A percentile compares a stretch with the other conserved stretches of the same genome.
phyloP scores from a whole-genome alignment of 2,329 filamentous ascomycete genomes.

The Elsinoe ampelina region DNA sequence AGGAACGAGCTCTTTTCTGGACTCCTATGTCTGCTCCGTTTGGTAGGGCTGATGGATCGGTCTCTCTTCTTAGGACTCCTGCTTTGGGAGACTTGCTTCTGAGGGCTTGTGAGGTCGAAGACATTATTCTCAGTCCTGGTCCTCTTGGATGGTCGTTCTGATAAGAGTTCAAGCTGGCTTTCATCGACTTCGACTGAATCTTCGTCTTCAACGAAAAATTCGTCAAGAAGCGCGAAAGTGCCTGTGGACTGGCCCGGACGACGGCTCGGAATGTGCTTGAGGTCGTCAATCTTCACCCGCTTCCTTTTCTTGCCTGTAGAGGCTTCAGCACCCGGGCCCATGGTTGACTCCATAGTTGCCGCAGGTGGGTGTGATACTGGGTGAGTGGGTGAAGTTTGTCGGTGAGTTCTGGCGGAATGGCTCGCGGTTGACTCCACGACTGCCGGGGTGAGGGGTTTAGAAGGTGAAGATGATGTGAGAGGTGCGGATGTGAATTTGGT shows the following conservation, averaged over 20 bases:
- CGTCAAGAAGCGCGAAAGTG: slow-evolving; percentile 15
- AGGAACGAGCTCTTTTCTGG: slow-evolving; percentile 3
- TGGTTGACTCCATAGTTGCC: background rate
- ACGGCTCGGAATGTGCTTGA: slow-evolving; percentile 16
- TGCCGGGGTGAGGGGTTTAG: background rate
- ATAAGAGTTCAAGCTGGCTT: slow-evolving; percentile 7
- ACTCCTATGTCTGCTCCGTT: background rate
- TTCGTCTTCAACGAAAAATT: slow-evolving; percentile 16
- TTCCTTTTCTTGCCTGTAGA: slow-evolving; percentile 15
- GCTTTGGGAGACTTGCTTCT: background rate
- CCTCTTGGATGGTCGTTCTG: slow-evolving; percentile 14
- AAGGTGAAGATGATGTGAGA: background rate
- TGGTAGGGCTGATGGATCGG: background rate
- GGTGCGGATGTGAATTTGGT: background rate
- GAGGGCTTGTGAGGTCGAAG: slow-evolving; percentile 15
- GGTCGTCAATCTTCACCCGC: slow-evolving; percentile 16
- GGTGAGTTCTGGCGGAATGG: background rate
- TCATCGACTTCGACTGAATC: slow-evolving; percentile 15
- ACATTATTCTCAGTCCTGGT: slow-evolving; percentile 16
- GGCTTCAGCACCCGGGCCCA: background rate
- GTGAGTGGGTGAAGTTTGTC: background rate
- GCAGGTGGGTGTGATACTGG: background rate
- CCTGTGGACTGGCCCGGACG: slow-evolving; percentile 15
- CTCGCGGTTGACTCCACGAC: background rate
- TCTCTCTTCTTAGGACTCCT: slow-evolving; percentile 10